Percentiles rank a stretch among this genome's conserved stretches.
Conservation (phyloP, 208 protist species). For the Phytomonas francai region DNA sequence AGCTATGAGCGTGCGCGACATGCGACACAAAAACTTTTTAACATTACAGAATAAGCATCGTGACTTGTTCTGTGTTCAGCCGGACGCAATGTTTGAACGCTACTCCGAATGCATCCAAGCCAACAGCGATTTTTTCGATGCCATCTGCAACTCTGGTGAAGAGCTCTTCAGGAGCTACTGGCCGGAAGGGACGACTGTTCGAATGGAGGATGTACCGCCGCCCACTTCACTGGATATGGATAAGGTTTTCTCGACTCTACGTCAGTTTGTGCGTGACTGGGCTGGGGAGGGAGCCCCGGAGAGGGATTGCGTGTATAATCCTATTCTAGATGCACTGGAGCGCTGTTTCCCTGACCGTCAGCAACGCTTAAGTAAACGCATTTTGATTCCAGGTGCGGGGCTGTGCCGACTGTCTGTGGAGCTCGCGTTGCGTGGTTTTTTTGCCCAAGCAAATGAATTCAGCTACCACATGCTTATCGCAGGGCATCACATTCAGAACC, state of each 20-base stretch:
- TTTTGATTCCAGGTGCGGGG: conserved; percentile 86
- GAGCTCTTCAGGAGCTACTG: conserved; percentile 88
- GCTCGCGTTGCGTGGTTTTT: conserved; percentile 88
- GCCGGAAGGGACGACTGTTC: conserved; percentile 70
- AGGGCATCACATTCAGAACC: conserved; percentile 95
- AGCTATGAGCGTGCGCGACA: conserved; percentile 56
- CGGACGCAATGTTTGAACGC: conserved; percentile 66
- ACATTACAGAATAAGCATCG: conserved; percentile 71
- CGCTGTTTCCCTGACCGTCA: conserved; percentile 57
- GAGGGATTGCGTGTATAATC: conserved; percentile 85
- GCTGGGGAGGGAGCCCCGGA: conserved; percentile 85
- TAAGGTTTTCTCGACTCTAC: conserved; percentile 93
- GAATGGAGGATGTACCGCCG: conserved; percentile 54
- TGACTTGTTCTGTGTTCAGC: conserved; percentile 62
- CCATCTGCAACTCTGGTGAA: conserved; percentile 71
- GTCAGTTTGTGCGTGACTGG: conserved; percentile 96
- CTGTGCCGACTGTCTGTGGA: conserved; percentile 94
- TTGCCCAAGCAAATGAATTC: conserved; percentile 95
- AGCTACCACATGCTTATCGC: conserved; percentile 97
- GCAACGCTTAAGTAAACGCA: conserved; percentile 38
- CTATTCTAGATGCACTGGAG: conserved; percentile 80
- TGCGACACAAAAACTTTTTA: conserved; percentile 70
- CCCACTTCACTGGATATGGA: conserved; percentile 87
- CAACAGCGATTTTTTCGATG: conserved; percentile 79
- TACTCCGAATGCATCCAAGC: conserved; percentile 73